phyloP scores from a whole-genome alignment of 805 yeast species.

The Candida easanensis region DNA sequence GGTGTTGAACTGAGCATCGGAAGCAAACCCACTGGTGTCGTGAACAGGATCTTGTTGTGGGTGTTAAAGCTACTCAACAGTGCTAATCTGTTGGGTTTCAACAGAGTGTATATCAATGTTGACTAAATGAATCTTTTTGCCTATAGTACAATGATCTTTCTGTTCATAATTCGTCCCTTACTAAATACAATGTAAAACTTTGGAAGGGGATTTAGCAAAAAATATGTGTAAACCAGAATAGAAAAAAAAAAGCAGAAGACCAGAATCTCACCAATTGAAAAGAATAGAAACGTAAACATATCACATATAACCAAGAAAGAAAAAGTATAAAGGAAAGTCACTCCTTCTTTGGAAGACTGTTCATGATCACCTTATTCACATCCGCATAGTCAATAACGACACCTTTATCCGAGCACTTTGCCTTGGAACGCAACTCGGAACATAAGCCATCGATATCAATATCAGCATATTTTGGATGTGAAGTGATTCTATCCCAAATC shows the following conservation, averaged over 20 bases:
- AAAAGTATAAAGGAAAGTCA: background rate
- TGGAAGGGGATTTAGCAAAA: too few species aligned
- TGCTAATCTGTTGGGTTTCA: constrained; percentile 19
- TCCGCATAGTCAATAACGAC: constrained; percentile 83
- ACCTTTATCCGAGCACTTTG: constrained; percentile 91
- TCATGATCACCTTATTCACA: constrained; percentile 53
- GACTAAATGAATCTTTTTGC: constrained; percentile 6
- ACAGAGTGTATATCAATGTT: constrained; percentile 21
- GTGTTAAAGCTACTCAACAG: constrained; percentile 18
- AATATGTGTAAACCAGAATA: background rate
- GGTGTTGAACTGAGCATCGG: constrained; percentile 18
- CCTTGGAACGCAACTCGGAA: constrained; percentile 83
- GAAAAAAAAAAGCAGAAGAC: background rate
- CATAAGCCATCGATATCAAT: constrained; percentile 94
- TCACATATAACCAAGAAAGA: background rate
- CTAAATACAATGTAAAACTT: background rate
- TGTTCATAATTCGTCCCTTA: background rate
- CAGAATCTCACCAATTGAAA: background rate
- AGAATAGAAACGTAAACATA: background rate
- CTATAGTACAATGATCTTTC: too few species aligned
- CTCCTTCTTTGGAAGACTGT: constrained; percentile 7
- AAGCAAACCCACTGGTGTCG: constrained; percentile 6
- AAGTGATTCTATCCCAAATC: constrained; percentile 92
- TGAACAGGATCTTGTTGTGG: constrained; percentile 11
- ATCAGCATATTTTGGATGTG: constrained; percentile 92